phyloP scores from a whole-genome alignment of 2,329 filamentous ascomycete genomes.

The Hirsutella thompsonii region DNA sequence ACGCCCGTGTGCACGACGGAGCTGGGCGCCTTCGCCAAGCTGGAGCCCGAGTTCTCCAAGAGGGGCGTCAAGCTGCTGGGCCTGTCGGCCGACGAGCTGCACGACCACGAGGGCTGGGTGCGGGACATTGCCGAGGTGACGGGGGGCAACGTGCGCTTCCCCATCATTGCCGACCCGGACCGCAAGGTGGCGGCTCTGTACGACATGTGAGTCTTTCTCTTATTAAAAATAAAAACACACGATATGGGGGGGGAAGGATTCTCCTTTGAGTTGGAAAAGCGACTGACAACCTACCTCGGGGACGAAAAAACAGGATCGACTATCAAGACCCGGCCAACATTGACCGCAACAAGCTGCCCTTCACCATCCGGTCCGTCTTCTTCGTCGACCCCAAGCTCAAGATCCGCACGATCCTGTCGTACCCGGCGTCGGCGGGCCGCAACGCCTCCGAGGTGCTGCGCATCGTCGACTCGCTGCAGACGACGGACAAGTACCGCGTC shows the following conservation, averaged over 20 bases:
- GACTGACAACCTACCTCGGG: no score
- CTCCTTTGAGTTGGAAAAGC: no score
- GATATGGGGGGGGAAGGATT: no score
- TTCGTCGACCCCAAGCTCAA: constrained; percentile 90
- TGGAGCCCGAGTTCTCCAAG: constrained; percentile 78
- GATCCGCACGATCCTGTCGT: constrained; percentile 83
- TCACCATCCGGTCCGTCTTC: constrained; percentile 92
- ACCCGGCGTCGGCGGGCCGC: constrained; percentile 81
- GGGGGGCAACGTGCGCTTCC: constrained; percentile 57
- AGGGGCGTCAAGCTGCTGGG: constrained; percentile 86
- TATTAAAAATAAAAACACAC: background rate
- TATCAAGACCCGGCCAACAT: constrained; percentile 73
- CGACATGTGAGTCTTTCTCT: constrained; percentile 49
- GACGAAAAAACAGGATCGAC: constrained; percentile 60
- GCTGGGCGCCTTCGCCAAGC: constrained; percentile 82
- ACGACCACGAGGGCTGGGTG: constrained; percentile 80
- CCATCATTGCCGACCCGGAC: constrained; percentile 70
- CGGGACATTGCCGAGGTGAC: constrained; percentile 75
- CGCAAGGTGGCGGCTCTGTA: constrained; percentile 65
- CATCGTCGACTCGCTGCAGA: constrained; percentile 67
- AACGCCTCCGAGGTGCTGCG: constrained; percentile 71
- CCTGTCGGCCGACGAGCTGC: constrained; percentile 73
- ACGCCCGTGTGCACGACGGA: constrained; percentile 95
- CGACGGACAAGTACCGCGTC: constrained; percentile 76
- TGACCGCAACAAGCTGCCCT: constrained; percentile 70